Percentiles rank a stretch among this genome's conserved stretches.
Evolutionary conservation across 805 yeast species (phyloP).

Genomic region (Candida railenensis): DNA sequence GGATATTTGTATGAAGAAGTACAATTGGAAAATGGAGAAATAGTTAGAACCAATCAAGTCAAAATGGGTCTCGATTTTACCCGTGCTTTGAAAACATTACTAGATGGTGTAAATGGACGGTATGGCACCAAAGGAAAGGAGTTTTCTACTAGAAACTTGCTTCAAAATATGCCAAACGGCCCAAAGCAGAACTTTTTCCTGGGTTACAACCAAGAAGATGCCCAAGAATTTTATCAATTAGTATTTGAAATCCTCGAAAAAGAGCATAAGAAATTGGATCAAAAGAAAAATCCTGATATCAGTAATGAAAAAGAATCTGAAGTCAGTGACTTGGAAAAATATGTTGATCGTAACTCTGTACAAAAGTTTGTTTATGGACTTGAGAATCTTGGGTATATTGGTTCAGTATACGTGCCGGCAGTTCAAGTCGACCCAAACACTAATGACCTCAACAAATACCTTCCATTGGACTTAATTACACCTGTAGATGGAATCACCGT

Average conservation of each 20-base stretch:
- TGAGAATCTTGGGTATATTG: slow-evolving; percentile 54
- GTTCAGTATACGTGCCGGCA: slow-evolving; percentile 70
- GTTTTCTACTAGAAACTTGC: slow-evolving; percentile 58
- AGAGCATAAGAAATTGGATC: slow-evolving; percentile 40
- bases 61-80: slow-evolving; percentile 46
- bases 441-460: slow-evolving; percentile 39
- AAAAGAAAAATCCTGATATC: slow-evolving; percentile 21
- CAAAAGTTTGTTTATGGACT: slow-evolving; percentile 35
- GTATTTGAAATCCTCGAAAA: slow-evolving; percentile 65
- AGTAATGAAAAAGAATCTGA: slow-evolving; percentile 10
- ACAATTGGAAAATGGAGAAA: slow-evolving; percentile 23
- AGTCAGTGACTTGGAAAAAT: slow-evolving; percentile 11
- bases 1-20: slow-evolving; percentile 27
- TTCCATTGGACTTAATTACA: slow-evolving; percentile 62
- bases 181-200: slow-evolving; percentile 74
- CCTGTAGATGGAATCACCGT: slow-evolving; percentile 92
- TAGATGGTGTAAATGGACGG: slow-evolving; percentile 58
- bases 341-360: slow-evolving; percentile 18
- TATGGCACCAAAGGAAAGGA: slow-evolving; percentile 53
- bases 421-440: slow-evolving; percentile 64
- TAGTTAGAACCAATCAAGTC: slow-evolving; percentile 2
- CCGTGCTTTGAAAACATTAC: slow-evolving; percentile 47
- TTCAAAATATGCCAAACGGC: slow-evolving; percentile 71
- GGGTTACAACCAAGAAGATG: slow-evolving; percentile 94
- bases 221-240: slow-evolving; percentile 91